A percentile compares a stretch with the other conserved stretches of the same genome.
phyloP scores from a whole-genome alignment of 2,329 filamentous ascomycete species.

The Alternaria brassicae region DNA sequence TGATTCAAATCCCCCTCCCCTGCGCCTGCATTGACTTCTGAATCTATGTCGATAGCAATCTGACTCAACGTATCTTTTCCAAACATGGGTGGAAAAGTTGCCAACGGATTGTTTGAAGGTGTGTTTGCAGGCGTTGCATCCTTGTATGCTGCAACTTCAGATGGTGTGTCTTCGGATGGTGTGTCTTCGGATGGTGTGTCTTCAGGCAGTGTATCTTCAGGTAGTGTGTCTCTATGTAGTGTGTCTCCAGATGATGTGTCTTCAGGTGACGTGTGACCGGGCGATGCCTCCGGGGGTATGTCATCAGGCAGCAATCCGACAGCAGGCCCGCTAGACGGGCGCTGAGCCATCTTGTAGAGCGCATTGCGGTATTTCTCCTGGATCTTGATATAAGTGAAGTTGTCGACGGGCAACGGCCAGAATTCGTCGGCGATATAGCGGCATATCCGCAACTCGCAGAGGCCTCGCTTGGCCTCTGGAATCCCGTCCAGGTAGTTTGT shows the following conservation, averaged over 20 bases:
- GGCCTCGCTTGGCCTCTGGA: constrained; percentile 2
- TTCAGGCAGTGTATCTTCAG: neutral
- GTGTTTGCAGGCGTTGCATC: neutral
- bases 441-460: constrained; percentile 24
- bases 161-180: neutral
- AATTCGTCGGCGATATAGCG: constrained; percentile 22
- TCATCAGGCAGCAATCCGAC: neutral
- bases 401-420: constrained; percentile 25
- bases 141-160: neutral
- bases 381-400: constrained; percentile 19
- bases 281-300: neutral
- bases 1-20: neutral
- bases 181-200: neutral
- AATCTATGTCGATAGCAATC: neutral
- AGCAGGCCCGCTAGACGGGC: neutral
- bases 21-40: neutral
- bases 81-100: neutral
- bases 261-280: neutral
- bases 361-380: constrained; percentile 25
- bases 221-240: neutral
- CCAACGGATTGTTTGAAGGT: neutral
- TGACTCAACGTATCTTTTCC: neutral
- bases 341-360: constrained; percentile 1
- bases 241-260: neutral
- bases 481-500: neutral